Percentiles rank a stretch among this genome's conserved stretches.
Conservation (phyloP, 768 basidiomycete genomes). For the Arthromyces matolae region DNA sequence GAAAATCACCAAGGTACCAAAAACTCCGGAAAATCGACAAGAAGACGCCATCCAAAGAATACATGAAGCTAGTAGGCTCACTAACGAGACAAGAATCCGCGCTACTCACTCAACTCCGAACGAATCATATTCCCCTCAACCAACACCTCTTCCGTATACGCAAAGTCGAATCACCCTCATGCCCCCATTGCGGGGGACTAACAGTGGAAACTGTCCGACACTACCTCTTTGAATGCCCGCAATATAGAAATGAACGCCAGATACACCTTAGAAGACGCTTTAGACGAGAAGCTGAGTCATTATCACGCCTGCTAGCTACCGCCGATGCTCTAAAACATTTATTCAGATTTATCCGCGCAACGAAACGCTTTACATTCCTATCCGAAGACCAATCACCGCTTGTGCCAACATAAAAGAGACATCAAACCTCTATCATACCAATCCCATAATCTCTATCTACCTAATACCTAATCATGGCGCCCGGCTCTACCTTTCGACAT, state of each 20-base stretch:
- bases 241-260: conserved; percentile 1
- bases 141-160: background rate
- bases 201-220: background rate
- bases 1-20: conserved; percentile 1
- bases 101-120: background rate
- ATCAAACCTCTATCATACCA: too few species aligned
- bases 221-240: background rate
- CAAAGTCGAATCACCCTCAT: background rate
- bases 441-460: too few species aligned
- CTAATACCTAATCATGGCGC: too few species aligned
- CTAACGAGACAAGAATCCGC: background rate
- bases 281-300: conserved; percentile 5
- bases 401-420: background rate
- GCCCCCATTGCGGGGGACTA: background rate
- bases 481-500: too few species aligned
- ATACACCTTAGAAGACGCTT: background rate
- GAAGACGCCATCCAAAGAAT: background rate
- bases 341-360: background rate
- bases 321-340: background rate
- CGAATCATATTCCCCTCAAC: background rate
- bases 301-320: background rate
- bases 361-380: background rate
- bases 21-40: conserved; percentile 5
- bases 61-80: background rate
- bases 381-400: background rate